These are phyloP conservation scores for Noccaea caerulescens DNA, from an alignment of 345 rosid species.

Conservation along the genomic window DNA sequence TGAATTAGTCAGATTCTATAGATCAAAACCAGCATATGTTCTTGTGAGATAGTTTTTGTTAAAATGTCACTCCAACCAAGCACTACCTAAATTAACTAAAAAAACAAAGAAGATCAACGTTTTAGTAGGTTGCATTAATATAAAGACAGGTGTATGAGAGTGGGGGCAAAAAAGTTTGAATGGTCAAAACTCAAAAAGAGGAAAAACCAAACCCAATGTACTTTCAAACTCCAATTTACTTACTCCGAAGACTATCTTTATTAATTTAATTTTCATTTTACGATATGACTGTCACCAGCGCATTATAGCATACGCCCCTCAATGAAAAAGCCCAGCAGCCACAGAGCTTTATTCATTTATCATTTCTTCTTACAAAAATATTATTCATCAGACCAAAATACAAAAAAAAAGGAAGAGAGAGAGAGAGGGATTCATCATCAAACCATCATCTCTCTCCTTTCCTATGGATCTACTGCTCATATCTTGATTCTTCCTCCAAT, in stretches of 20 bases:
- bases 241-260: slow-evolving; percentile 35
- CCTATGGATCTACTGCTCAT: slow-evolving; percentile 36
- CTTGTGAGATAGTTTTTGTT: not conserved
- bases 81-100: not conserved
- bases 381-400: slow-evolving; percentile 39
- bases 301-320: slow-evolving; percentile 35
- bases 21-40: not conserved
- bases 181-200: slow-evolving; percentile 44
- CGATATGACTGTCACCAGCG: slow-evolving; percentile 47
- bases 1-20: not conserved
- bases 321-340: slow-evolving; percentile 39
- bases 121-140: slow-evolving; percentile 17
- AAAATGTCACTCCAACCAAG: not conserved
- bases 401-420: not conserved
- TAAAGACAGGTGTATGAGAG: not conserved
- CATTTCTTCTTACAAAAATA: slow-evolving; percentile 28
- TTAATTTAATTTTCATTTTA: slow-evolving; percentile 18
- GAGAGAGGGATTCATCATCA: slow-evolving; percentile 34
- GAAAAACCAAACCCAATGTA: slow-evolving; percentile 45
- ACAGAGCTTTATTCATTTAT: slow-evolving; percentile 25
- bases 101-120: slow-evolving; percentile 11
- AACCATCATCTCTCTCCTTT: slow-evolving; percentile 19
- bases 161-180: slow-evolving; percentile 38
- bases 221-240: slow-evolving; percentile 47
- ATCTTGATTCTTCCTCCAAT: slow-evolving; percentile 35